Conservation (phyloP, 768 basidiomycete species). For the Xerocomus spinulosus region DNA sequence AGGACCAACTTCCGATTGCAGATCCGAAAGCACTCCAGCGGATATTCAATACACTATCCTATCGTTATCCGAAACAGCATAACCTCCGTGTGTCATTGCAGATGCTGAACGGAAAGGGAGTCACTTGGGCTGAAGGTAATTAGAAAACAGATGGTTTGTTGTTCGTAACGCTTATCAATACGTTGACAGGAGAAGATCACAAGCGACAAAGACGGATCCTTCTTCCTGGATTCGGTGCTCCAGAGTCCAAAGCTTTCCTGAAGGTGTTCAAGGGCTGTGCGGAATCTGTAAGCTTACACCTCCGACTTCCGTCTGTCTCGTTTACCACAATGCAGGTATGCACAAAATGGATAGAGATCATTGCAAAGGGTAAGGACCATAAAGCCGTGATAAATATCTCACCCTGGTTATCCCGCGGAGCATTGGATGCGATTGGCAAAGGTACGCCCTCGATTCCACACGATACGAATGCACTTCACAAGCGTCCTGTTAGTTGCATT, state of each 20-base stretch:
- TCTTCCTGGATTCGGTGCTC: constrained; percentile 51
- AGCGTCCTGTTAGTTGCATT: constrained; percentile 35
- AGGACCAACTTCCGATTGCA: constrained; percentile 41
- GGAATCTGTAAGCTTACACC: constrained; percentile 15
- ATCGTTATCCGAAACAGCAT: constrained; percentile 37
- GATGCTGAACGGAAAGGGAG: constrained; percentile 29
- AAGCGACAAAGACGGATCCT: constrained; percentile 52
- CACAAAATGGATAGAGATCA: constrained; percentile 21
- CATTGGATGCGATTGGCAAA: constrained; percentile 49
- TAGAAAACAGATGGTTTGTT: neutral
- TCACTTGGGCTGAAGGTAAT: constrained; percentile 40
- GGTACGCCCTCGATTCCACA: constrained; percentile 25
- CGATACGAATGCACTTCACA: neutral
- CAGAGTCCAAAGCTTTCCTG: constrained; percentile 48
- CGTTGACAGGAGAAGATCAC: constrained; percentile 37
- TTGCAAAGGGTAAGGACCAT: constrained; percentile 4
- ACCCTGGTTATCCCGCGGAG: constrained; percentile 38
- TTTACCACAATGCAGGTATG: constrained; percentile 14
- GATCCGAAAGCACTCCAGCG: constrained; percentile 43
- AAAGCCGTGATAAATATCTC: constrained; percentile 22
- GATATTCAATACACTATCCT: constrained; percentile 35
- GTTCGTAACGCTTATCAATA: constrained; percentile 10
- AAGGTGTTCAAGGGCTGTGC: constrained; percentile 42
- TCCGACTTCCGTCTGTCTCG: neutral
- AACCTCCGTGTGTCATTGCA: constrained; percentile 17